A percentile compares a stretch with the other conserved stretches of the same genome.
phyloP scores from a whole-genome alignment of 176 grass and related monocot species.

The Oryza rufipogon region DNA sequence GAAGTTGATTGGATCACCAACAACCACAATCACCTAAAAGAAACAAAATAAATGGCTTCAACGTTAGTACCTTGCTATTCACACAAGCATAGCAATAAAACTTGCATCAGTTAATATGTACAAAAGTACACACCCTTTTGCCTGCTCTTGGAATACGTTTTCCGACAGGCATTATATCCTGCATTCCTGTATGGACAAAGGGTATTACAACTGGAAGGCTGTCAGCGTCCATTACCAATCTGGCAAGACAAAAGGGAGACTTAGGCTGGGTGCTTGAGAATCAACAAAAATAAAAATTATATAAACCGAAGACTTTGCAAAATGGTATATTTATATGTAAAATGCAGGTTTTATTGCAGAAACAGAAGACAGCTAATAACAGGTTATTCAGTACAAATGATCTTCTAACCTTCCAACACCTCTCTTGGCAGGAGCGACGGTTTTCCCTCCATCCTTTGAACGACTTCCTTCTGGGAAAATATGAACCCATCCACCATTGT shows the following conservation, averaged over 20 bases:
- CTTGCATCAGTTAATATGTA: background rate
- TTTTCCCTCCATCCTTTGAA: slow-evolving; percentile 90
- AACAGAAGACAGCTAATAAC: background rate
- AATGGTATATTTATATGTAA: background rate
- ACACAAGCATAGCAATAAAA: background rate
- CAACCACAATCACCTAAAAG: slow-evolving; percentile 82
- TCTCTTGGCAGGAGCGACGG: slow-evolving; percentile 84
- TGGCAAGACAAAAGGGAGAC: slow-evolving; percentile 37
- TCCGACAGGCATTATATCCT: slow-evolving; percentile 95
- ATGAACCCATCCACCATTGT: slow-evolving; percentile 97
- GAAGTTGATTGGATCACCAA: slow-evolving; percentile 88
- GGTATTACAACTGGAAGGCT: slow-evolving; percentile 75
- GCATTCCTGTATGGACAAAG: slow-evolving; percentile 94
- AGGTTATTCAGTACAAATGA: background rate
- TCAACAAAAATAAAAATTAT: background rate
- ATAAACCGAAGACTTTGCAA: background rate
- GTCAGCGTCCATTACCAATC: slow-evolving; percentile 93
- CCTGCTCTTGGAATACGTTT: slow-evolving; percentile 80
- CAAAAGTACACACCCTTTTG: slow-evolving; percentile 48
- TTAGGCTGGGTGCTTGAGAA: slow-evolving; percentile 19
- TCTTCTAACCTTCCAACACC: slow-evolving; percentile 82
- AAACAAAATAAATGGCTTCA: slow-evolving; percentile 2
- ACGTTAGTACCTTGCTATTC: background rate
- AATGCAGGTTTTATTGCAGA: background rate
- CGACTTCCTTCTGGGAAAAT: slow-evolving; percentile 99